Evolutionary conservation across 78 protist species (phyloP), one percentile per base, ranked within the genome.

Genomic region (Isochrysis galbana): DNA sequence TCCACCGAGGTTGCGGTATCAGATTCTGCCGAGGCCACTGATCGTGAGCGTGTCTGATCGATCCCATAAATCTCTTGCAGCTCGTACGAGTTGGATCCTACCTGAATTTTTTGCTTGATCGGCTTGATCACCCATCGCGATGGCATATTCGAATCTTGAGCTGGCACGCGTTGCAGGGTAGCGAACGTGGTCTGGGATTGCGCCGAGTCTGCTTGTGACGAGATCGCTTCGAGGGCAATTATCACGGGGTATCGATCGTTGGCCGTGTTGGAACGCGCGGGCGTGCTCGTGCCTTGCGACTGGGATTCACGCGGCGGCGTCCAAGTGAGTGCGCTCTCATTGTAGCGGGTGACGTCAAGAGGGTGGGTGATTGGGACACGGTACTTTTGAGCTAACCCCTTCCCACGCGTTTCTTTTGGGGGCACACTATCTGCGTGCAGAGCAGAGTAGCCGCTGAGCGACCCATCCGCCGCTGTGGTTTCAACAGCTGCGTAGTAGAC

Each of bases 31-130:
- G n/a, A 23, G 29, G 29, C 78, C n/a, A n/a, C 70, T 14, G 39
- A 10, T 21, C 34, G 36, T 23, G 36, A 7, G 29, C 10, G n/a
- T 25, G 21, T 10, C 69, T 45, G 55, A 11, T 87, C 91, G 78
- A 93, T 72, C 72, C 94, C 94, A 44, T 61, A 93, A 87, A 93
- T 89, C 70, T 93, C 94, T 72, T 93, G 94, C 41, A 89, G 92
- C 90, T 77, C 90, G 77, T 46, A 87, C 90, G 77, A 29, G 19
- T 0, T 0, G 74, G 5, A 14, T 1, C 34, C 87, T 3, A 91
- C 94, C 69, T 72, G 94, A 21, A 92, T 92, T 77, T 87, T 92
- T 90, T 92, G 94, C 91, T 92, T 92, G 88, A 92, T 21, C 29
- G 70, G 91, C n/a, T n/a, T 38, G 69, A 90, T 19, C 34, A 42